Conservation (phyloP, 768 basidiomycete species). For the Pleurotus eryngii region DNA sequence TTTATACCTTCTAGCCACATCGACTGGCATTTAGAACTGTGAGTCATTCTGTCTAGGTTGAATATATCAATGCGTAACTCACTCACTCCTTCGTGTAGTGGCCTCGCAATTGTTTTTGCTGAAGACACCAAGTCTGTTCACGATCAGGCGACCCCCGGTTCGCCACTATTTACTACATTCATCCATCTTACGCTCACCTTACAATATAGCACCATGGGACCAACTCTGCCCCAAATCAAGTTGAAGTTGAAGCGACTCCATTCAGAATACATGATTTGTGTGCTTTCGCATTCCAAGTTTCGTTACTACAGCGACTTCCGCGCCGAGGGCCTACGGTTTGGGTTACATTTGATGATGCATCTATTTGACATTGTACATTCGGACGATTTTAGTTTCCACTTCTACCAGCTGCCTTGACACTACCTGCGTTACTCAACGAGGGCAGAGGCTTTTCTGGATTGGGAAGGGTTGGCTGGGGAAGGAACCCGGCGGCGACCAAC, state of each 20-base stretch:
- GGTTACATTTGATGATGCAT: too few species aligned
- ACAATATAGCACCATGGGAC: slow-evolving; percentile 14
- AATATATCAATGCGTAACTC: background rate
- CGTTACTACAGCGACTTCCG: too few species aligned
- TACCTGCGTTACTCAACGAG: slow-evolving; percentile 31
- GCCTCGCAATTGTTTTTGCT: slow-evolving; percentile 25
- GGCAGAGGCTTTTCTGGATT: slow-evolving; percentile 47
- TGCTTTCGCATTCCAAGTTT: too few species aligned
- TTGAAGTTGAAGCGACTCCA: too few species aligned
- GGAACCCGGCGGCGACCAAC: slow-evolving; percentile 83
- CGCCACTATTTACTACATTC: background rate
- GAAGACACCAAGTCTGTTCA: slow-evolving; percentile 15
- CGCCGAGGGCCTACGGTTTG: too few species aligned
- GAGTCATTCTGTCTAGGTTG: slow-evolving; percentile 10
- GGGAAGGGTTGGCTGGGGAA: slow-evolving; percentile 49
- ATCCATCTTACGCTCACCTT: background rate
- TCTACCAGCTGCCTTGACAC: slow-evolving; percentile 64
- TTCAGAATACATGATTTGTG: too few species aligned
- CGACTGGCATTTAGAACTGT: slow-evolving; percentile 48
- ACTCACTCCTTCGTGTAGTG: slow-evolving; percentile 7
- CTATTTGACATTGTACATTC: too few species aligned
- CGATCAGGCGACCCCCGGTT: slow-evolving; percentile 8
- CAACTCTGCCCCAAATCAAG: slow-evolving; percentile 21
- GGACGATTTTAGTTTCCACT: slow-evolving; percentile 45
- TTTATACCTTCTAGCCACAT: slow-evolving; percentile 35